Base-by-base conservation (phyloP, 1,284 basidiomycete species). In the Boletus sp. region DNA sequence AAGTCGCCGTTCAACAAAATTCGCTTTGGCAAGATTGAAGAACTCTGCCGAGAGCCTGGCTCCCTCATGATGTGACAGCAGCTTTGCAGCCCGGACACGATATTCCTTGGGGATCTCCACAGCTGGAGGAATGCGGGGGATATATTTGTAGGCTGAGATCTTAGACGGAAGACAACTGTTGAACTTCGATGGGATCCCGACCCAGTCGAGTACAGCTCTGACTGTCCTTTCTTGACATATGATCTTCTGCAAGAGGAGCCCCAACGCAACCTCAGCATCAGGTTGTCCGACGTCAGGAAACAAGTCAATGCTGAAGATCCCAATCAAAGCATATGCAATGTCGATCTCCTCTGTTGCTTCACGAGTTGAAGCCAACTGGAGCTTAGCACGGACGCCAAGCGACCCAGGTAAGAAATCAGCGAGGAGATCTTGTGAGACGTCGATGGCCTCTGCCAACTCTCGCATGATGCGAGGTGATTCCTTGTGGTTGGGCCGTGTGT, bases 141-240 rank as follows among this genome's bases (percentile, higher is more conserved):
- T 3, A 25, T 23, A 3, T 21, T 30, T 4, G 55, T 64, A 64
- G 35, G 23, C 50, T 0, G 54, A 38, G 25, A 64, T 65, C 7
- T 47, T 13, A 9, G 47, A 30, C 13, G 58, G 58, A 30, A 59
- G 38, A 28, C 47, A 57, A 7, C 54, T 64, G 31, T 64, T 51
- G 52, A 64, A 64, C 38, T 53, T 11, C 19, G 63, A 64, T 8
- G 63, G 43, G 38, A n/a, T 53, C 52, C 63, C 63, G 17, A 38
- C 21, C 63, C 63, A 64, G 35, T 65, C 63, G 3, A 64, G 53
- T 30, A 62, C 53, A 17, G 62, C 55, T 23, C 28, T 64, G 23
- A 27, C 33, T 30, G 60, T 63, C 13, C 58, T n/a, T 40, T 59
- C 43, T 31, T 50, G 57, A 25, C 55, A 27, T 17, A 64, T 28